phyloP scores from a whole-genome alignment of 805 yeast genomes.

The Wickerhamiella cacticola region DNA sequence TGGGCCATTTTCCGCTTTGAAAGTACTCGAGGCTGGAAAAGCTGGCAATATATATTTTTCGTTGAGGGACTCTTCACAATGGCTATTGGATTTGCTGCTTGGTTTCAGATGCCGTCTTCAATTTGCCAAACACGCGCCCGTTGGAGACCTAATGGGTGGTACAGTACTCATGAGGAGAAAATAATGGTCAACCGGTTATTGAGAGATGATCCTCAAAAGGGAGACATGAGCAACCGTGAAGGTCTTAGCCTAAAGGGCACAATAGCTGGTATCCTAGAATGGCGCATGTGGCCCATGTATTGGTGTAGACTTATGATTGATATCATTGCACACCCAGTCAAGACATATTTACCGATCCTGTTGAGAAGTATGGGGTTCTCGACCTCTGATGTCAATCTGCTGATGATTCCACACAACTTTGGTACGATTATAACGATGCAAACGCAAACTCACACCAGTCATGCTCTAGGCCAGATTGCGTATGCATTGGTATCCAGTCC shows the following conservation, averaged over 20 bases:
- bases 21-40: constrained; percentile 35
- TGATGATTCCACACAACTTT: constrained; percentile 39
- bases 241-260: constrained; percentile 37
- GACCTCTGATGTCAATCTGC: constrained; percentile 40
- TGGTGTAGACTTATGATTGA: constrained; percentile 36
- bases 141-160: constrained; percentile 42
- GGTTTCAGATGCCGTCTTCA: constrained; percentile 43
- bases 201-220: constrained; percentile 53
- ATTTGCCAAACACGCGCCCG: constrained; percentile 41
- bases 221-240: constrained; percentile 52
- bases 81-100: constrained; percentile 38
- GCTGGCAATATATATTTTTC: constrained; percentile 58
- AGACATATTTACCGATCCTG: constrained; percentile 39
- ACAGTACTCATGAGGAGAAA: constrained; percentile 42
- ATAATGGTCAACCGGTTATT: constrained; percentile 48
- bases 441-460: constrained; percentile 16
- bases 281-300: constrained; percentile 48
- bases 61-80: constrained; percentile 52
- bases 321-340: constrained; percentile 31
- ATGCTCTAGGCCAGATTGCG: constrained; percentile 15
- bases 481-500: constrained; percentile 14
- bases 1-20: constrained; percentile 41
- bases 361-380: constrained; percentile 39
- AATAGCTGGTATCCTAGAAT: constrained; percentile 35
- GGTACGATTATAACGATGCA: constrained; percentile 22